phyloP scores from a whole-genome alignment of 768 basidiomycete genomes.

The Amanita brunnescens region DNA sequence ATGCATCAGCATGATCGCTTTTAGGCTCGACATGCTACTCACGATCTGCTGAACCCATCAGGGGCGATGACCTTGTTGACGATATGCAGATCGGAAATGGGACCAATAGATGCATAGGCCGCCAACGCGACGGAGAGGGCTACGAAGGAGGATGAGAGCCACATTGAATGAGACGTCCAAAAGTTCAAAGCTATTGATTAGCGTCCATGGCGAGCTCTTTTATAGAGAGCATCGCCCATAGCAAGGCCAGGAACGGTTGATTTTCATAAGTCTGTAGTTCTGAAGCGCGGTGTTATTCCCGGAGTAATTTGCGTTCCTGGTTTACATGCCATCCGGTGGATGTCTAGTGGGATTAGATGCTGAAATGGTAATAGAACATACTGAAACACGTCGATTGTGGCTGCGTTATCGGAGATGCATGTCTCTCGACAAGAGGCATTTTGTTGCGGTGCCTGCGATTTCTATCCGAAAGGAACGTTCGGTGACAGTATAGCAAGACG shows the following conservation, averaged over 20 bases:
- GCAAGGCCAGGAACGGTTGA: background rate
- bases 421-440: background rate
- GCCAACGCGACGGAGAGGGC: background rate
- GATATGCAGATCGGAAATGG: constrained; percentile 22
- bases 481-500: background rate
- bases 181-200: background rate
- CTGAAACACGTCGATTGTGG: no score
- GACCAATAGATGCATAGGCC: constrained; percentile 12
- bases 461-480: background rate
- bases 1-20: background rate
- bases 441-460: background rate
- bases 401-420: background rate
- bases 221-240: background rate
- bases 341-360: no score
- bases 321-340: no score
- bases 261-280: background rate
- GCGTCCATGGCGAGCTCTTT: background rate
- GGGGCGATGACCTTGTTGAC: constrained; percentile 33
- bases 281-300: no score
- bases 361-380: no score
- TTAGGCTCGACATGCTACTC: constrained; percentile 11
- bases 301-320: no score
- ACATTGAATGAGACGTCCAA: background rate
- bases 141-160: background rate
- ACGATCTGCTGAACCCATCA: constrained; percentile 35